These are phyloP conservation scores for Cryphonectria carpinicola DNA, from an alignment of 2,329 filamentous ascomycete genomes.

Conservation along the genomic window DNA sequence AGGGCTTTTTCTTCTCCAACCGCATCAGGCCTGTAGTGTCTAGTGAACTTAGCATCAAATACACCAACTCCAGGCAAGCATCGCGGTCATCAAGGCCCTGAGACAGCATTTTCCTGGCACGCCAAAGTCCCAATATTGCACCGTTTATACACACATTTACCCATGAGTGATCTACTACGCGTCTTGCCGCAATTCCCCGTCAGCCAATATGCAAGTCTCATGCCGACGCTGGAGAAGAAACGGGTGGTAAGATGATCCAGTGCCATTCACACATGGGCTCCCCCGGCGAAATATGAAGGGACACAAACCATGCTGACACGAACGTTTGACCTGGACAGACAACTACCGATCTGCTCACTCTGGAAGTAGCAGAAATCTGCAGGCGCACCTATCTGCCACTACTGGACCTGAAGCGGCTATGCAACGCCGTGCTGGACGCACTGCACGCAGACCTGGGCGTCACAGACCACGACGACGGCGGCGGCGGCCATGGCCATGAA, in stretches of 20 bases:
- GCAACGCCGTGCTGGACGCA: constrained; percentile 66
- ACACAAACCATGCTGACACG: not conserved
- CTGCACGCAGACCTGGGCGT: constrained; percentile 66
- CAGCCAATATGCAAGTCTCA: constrained; percentile 71
- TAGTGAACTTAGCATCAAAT: constrained; percentile 5
- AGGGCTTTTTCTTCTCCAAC: not conserved
- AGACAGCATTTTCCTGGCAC: no score
- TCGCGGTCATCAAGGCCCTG: not conserved
- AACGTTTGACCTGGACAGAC: constrained; percentile 43
- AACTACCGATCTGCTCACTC: constrained; percentile 81
- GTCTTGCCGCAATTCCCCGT: constrained; percentile 81
- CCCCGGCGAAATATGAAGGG: not conserved
- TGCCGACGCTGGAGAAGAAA: constrained; percentile 79
- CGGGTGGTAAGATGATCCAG: constrained; percentile 49
- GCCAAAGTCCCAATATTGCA: not conserved
- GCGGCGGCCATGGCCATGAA: not conserved
- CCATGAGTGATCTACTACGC: constrained; percentile 84
- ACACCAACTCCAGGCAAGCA: not conserved
- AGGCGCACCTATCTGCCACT: constrained; percentile 83
- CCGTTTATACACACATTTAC: not conserved
- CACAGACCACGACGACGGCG: constrained; percentile 13
- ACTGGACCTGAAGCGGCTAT: constrained; percentile 76
- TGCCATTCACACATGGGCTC: not conserved
- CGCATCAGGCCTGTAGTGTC: not conserved
- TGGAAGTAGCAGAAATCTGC: constrained; percentile 81